A percentile compares a stretch with the other conserved stretches of the same genome.
Conservation (phyloP, 2,329 filamentous ascomycete species). For the Chaetothyriales sp. region DNA sequence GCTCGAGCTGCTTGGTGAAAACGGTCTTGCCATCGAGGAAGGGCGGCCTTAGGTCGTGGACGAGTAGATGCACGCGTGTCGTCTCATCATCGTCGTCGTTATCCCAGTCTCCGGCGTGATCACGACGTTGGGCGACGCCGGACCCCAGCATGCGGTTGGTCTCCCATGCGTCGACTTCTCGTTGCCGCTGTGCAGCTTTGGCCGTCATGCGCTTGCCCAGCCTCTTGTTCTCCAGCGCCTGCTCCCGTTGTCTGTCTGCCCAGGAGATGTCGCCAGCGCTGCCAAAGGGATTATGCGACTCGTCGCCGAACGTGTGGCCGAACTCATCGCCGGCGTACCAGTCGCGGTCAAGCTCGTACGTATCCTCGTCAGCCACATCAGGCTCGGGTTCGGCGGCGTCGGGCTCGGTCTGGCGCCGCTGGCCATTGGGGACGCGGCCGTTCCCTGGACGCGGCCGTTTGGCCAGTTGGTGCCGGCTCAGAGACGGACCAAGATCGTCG, state of each 20-base stretch:
- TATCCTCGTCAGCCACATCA: constrained; percentile 50
- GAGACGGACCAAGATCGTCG: constrained; percentile 24
- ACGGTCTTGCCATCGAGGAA: constrained; percentile 90
- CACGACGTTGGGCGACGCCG: constrained; percentile 78
- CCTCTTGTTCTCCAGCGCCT: constrained; percentile 65
- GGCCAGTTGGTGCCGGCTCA: constrained; percentile 26
- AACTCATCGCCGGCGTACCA: constrained; percentile 86
- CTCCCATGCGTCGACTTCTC: constrained; percentile 95
- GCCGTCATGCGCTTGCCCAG: constrained; percentile 55
- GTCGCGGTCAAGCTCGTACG: constrained; percentile 66
- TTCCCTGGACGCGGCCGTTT: constrained; percentile 24
- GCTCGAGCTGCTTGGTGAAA: constrained; percentile 94
- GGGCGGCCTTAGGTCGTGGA: constrained; percentile 85
- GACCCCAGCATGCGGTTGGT: constrained; percentile 97
- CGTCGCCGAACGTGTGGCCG: constrained; percentile 74
- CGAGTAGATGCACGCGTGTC: constrained; percentile 74
- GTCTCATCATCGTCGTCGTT: constrained; percentile 77
- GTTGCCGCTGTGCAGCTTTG: constrained; percentile 68
- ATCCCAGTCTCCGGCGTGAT: constrained; percentile 69
- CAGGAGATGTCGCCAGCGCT: constrained; percentile 51
- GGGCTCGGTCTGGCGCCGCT: constrained; percentile 37
- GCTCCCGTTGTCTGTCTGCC: constrained; percentile 61
- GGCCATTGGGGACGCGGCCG: constrained; percentile 12
- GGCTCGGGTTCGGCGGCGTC: constrained; percentile 43
- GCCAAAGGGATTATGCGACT: constrained; percentile 83